Conservation (phyloP, 1,284 basidiomycete genomes). For the Bondarzewia mesenterica region DNA sequence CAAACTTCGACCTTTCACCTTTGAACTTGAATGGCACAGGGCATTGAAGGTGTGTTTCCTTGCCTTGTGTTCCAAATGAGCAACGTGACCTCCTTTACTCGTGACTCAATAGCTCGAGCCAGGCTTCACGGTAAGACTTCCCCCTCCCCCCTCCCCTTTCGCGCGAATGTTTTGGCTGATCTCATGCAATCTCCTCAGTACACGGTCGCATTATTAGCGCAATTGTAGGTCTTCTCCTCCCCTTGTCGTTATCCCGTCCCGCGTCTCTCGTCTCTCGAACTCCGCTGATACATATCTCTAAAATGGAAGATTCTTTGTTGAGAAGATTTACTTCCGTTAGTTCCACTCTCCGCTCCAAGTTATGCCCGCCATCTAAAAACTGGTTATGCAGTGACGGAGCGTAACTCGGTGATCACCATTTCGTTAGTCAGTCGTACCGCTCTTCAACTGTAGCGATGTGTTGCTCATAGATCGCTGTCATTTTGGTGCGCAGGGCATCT, state of each 20-base stretch:
- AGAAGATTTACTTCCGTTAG: not conserved
- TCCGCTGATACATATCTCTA: too few species aligned
- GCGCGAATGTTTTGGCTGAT: not conserved
- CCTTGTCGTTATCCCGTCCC: too few species aligned
- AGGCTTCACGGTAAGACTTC: slow-evolving; percentile 1
- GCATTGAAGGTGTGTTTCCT: not conserved
- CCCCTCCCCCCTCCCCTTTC: not conserved
- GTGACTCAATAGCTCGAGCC: not conserved
- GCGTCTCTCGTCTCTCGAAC: too few species aligned
- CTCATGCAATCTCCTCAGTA: too few species aligned
- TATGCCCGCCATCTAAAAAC: not conserved
- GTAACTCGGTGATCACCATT: not conserved
- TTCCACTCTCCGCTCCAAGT: not conserved
- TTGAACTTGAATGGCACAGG: not conserved
- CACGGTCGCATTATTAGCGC: not conserved
- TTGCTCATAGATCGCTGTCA: too few species aligned
- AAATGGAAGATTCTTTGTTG: not conserved
- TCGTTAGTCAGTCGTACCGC: not conserved
- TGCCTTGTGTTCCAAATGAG: too few species aligned
- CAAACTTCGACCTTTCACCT: not conserved
- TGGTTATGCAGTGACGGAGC: not conserved
- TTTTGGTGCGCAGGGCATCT: not conserved
- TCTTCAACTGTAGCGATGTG: not conserved
- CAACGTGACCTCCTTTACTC: too few species aligned
- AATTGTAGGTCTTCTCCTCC: not conserved